Conservation (phyloP, 805 yeast species). For the Debaryomyces tyrocola region DNA sequence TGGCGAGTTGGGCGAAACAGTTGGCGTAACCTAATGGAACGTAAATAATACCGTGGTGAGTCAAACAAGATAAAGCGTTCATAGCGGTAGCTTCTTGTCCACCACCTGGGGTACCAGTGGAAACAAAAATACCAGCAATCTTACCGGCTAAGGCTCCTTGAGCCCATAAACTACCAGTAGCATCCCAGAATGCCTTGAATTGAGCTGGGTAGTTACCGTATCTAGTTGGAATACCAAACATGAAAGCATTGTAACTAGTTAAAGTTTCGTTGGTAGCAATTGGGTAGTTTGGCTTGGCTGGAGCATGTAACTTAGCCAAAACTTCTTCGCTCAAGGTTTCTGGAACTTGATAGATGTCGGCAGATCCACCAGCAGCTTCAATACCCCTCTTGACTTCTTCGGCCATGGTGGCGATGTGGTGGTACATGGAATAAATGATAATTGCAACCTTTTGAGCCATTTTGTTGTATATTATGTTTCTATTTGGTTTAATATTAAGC, state of each 20-base stretch:
- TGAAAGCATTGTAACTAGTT: constrained; percentile 68
- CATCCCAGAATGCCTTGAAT: constrained; percentile 72
- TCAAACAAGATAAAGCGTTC: constrained; percentile 61
- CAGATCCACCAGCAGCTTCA: constrained; percentile 64
- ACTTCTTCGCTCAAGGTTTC: constrained; percentile 70
- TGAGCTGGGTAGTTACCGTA: constrained; percentile 82
- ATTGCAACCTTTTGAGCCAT: constrained; percentile 43
- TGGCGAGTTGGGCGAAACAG: constrained; percentile 52
- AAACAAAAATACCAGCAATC: constrained; percentile 69
- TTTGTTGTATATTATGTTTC: constrained; percentile 2
- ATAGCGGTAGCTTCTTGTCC: constrained; percentile 77
- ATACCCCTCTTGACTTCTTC: constrained; percentile 67
- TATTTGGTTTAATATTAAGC: no score
- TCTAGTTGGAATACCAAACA: constrained; percentile 87
- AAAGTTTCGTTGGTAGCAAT: constrained; percentile 61
- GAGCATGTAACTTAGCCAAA: constrained; percentile 58
- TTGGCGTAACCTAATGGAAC: constrained; percentile 76
- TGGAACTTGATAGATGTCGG: constrained; percentile 69
- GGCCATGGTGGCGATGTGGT: constrained; percentile 72
- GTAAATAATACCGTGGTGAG: constrained; percentile 79
- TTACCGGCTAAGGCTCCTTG: constrained; percentile 70
- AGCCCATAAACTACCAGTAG: constrained; percentile 81
- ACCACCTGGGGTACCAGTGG: constrained; percentile 78
- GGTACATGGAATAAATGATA: constrained; percentile 69
- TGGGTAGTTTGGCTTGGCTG: constrained; percentile 52